phyloP scores from a whole-genome alignment of 106 monocot genomes.

The Allium sativum region DNA sequence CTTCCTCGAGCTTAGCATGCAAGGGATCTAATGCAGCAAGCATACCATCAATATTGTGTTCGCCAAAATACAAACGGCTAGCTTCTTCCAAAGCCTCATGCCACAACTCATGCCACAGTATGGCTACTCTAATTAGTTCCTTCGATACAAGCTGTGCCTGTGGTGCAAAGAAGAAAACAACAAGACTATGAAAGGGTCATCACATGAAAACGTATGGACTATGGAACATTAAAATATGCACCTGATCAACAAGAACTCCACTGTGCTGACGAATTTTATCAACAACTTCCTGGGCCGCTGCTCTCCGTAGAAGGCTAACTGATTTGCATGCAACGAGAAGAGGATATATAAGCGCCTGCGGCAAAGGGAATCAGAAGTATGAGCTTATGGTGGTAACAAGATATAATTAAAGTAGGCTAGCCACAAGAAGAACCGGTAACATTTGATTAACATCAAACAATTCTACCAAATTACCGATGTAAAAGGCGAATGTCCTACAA shows the following conservation, averaged over 20 bases:
- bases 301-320: slow-evolving; percentile 74
- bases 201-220: background rate
- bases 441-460: too few species aligned
- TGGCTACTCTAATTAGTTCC: slow-evolving; percentile 95
- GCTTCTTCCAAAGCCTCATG: slow-evolving; percentile 99
- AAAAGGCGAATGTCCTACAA: too few species aligned
- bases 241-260: slow-evolving; percentile 95
- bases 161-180: background rate
- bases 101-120: slow-evolving; percentile 99
- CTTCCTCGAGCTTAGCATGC: slow-evolving; percentile 77
- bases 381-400: too few species aligned
- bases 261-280: slow-evolving; percentile 98
- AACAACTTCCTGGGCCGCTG: slow-evolving; percentile 92
- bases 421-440: too few species aligned
- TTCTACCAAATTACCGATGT: too few species aligned
- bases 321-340: slow-evolving; percentile 98
- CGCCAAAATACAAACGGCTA: slow-evolving; percentile 97
- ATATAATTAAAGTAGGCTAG: too few species aligned
- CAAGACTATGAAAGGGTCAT: slow-evolving; percentile 2
- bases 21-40: slow-evolving; percentile 75
- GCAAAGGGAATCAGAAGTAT: background rate
- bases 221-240: slow-evolving; percentile 1
- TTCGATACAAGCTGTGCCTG: slow-evolving; percentile 99
- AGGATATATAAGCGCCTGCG: slow-evolving; percentile 96
- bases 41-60: slow-evolving; percentile 98